Evolutionary conservation across 176 grass and related monocot genomes (phyloP).

Genomic region (Triticum turgidum): DNA sequence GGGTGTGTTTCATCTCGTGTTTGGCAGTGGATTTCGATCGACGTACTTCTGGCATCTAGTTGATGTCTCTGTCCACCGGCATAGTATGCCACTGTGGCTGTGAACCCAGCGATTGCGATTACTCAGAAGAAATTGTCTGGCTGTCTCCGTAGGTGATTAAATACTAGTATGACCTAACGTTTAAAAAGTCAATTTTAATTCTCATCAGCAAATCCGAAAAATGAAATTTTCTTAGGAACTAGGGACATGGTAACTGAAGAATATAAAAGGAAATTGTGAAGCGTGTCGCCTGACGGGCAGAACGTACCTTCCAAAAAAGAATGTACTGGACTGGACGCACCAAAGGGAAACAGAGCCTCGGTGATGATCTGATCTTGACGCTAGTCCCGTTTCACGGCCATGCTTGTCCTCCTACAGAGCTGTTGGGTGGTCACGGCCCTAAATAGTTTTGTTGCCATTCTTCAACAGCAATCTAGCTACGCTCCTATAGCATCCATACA

Average conservation of each 20-base stretch:
- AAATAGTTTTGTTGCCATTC: conserved; percentile 21
- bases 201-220: too few species aligned
- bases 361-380: not conserved
- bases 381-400: not conserved
- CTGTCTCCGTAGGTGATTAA: not conserved
- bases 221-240: not conserved
- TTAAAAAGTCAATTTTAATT: too few species aligned
- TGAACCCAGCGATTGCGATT: not conserved
- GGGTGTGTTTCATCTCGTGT: not conserved
- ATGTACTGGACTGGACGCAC: not conserved
- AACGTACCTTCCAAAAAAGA: not conserved
- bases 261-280: not conserved
- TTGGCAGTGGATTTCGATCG: not conserved
- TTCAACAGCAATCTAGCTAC: conserved; percentile 22
- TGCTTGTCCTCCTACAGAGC: conserved; percentile 2
- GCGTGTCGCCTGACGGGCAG: not conserved
- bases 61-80: not conserved
- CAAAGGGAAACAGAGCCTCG: not conserved
- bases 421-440: conserved; percentile 37
- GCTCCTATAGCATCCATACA: not conserved
- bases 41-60: not conserved
- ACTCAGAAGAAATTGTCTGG: not conserved
- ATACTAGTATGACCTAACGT: too few species aligned
- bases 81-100: not conserved
- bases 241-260: not conserved